Conservation (phyloP, 257 asterid genomes). For the Avicennia marina region DNA sequence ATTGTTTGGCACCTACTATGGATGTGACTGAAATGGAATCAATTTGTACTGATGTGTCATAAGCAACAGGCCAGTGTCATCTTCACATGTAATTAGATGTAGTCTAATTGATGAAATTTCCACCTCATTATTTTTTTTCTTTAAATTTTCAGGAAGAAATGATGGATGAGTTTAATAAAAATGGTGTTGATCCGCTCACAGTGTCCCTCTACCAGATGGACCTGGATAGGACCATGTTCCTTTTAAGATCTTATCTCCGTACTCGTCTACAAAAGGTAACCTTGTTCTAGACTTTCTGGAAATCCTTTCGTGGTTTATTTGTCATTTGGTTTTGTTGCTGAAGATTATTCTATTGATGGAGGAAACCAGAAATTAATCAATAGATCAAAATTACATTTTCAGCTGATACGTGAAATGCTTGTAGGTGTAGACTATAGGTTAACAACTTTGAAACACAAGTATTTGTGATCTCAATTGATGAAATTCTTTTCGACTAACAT, state of each 20-base stretch:
- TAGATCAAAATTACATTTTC: neutral
- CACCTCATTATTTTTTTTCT: neutral
- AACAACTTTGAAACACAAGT: neutral
- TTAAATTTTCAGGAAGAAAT: conserved; percentile 71
- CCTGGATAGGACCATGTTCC: conserved; percentile 72
- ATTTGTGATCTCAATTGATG: neutral
- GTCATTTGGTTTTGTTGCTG: neutral
- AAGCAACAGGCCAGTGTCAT: neutral
- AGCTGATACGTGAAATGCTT: neutral
- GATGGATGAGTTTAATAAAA: conserved; percentile 48
- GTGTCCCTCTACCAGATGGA: conserved; percentile 94
- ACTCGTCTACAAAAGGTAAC: conserved; percentile 89
- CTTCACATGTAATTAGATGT: neutral
- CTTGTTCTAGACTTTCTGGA: conserved; percentile 4
- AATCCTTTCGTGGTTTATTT: neutral
- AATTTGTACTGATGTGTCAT: neutral
- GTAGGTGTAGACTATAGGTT: neutral
- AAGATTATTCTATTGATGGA: neutral
- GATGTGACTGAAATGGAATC: neutral
- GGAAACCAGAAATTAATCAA: neutral
- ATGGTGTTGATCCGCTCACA: conserved; percentile 70
- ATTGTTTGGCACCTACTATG: neutral
- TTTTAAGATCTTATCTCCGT: conserved; percentile 81
- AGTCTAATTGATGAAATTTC: neutral
- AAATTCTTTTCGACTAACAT: conserved; percentile 1